Evolutionary conservation across 164 flowering plant species (phyloP), one percentile per base, ranked within the genome.

Genomic region (Magnolia officinalis): DNA sequence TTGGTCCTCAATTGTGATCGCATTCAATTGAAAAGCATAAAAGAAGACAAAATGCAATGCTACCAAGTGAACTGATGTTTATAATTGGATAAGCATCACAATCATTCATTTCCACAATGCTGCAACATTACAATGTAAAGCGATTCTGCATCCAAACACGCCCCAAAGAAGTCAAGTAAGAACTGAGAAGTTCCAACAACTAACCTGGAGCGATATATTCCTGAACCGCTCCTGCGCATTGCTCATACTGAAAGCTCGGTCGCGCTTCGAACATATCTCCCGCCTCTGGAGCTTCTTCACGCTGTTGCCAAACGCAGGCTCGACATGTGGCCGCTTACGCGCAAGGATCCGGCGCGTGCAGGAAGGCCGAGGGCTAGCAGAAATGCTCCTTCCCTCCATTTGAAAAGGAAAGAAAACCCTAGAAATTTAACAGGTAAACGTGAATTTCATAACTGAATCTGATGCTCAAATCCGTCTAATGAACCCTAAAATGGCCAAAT

Each of bases 281-380:
- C 98, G 84, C 65, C 98, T 79, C 81, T 87, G 96, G 19, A 96
- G 89, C 89, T 96, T 96, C 89, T 88, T 94, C n/a, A 94, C 96
- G 74, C 94, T 92, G 84, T 96, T 96, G 10, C 91, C 93, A 58
- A 88, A 88, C 63, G 92, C 97, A 55, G 61, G 13, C 76, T 94
- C 96, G 0, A 77, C 82, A 1, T 91, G 86, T 9, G 85, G 85
- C 16, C 96, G 84, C 75, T 91, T 94, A 90, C 83, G 88, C 6
- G 97, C 99, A 73, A 87, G 69, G 55, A 96, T 84, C 19, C 99
- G 80, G 50, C 94, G 84, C 1, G 90, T 91, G 50, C 80, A 73
- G 76, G 96, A 90, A 26, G 98, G 97, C 74, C 97, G 82, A 26
- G 95, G 97, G 77, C 91, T 91, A 68, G 84, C 94, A 70, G 94